A percentile compares a stretch with the other conserved stretches of the same genome.
These are phyloP conservation scores for Polyplosphaeria fusca DNA, from an alignment of 495 filamentous ascomycete species.

Conservation along the genomic window DNA sequence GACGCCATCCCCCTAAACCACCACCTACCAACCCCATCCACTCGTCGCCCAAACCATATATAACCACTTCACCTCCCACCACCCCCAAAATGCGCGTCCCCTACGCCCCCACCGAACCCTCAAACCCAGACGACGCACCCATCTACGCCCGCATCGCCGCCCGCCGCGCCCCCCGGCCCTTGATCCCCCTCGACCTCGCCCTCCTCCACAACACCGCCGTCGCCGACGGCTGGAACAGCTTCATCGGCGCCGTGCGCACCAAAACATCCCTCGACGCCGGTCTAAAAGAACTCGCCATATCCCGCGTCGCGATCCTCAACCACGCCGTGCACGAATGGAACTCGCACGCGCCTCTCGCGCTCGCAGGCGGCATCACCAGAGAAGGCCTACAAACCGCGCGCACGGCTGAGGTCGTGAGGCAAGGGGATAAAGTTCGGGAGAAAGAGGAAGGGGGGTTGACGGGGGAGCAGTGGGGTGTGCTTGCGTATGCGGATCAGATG, in stretches of 20 bases:
- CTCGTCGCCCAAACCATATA: no score
- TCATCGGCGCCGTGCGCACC: conserved; percentile 42
- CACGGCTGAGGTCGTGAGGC: conserved; percentile 46
- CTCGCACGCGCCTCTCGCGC: conserved; percentile 35
- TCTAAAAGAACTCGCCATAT: conserved; percentile 39
- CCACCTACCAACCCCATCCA: conserved; percentile 6
- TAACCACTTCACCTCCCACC: neutral
- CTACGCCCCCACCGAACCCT: conserved; percentile 39
- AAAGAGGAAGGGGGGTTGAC: conserved; percentile 28
- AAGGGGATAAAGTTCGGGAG: conserved; percentile 42
- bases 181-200: conserved; percentile 43
- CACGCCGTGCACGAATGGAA: conserved; percentile 43
- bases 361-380: conserved; percentile 16
- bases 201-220: conserved; percentile 42
- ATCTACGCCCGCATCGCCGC: conserved; percentile 40
- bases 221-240: conserved; percentile 42
- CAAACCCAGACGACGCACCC: conserved; percentile 18
- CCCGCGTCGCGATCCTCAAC: conserved; percentile 42
- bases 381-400: conserved; percentile 21
- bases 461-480: conserved; percentile 34
- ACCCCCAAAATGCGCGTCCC: conserved; percentile 42
- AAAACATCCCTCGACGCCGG: conserved; percentile 32
- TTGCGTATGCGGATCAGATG: conserved; percentile 43
- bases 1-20: neutral
- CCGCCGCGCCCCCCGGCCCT: conserved; percentile 39